Base-by-base conservation (phyloP, 2,329 filamentous ascomycete genomes). In the Colletotrichum graminicola region DNA sequence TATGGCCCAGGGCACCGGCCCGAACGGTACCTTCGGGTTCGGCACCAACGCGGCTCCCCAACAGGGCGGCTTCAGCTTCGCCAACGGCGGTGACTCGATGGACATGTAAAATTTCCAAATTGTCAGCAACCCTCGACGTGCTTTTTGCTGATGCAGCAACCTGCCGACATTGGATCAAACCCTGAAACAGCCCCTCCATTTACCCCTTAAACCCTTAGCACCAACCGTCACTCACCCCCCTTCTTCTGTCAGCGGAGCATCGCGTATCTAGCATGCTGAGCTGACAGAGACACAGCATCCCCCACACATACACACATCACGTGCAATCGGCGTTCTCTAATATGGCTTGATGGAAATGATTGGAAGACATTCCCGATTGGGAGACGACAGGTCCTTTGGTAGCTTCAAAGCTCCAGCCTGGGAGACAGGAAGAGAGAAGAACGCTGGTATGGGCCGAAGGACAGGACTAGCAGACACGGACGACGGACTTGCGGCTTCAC, bases 21-120 rank as follows among this genome's bases (percentile, higher is more conserved):
- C 87, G 51, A 93, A 93, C 78, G 92, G 92, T 71, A 91, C 91
- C 68, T 96, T 95, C 82, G 90, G 95, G 78, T 93, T 98, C 83
- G 91, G 93, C 78, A 85, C 91, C 77, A 90, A 89, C 79, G 85
- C 83, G 64, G 80, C 81, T 51, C 82, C 83, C 45, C 87, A 90
- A 77, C 91, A 93, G 79, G 92, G 93, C 76, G 93, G 93, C 80
- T 99, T 98, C 90, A 97, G 94, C 90, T 99, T 99, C 81, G 93
- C 93, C 81, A 94, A 90, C 79, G 87, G 87, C 67, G 85, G 84
- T 73, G 88, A 90, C 78, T 88, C 88, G 32, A 91, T 91, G 89
- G 89, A 91, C 78, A 91, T 91, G 89, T 91, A 88, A 84, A 75
- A 57, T 52, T 23, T 51, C 26, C 49, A 69, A 62, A 68, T 39